Evolutionary conservation across 352 stramenopile genomes (phyloP), one percentile per base, ranked within the genome.

Genomic region (Plasmopara halstedii): DNA sequence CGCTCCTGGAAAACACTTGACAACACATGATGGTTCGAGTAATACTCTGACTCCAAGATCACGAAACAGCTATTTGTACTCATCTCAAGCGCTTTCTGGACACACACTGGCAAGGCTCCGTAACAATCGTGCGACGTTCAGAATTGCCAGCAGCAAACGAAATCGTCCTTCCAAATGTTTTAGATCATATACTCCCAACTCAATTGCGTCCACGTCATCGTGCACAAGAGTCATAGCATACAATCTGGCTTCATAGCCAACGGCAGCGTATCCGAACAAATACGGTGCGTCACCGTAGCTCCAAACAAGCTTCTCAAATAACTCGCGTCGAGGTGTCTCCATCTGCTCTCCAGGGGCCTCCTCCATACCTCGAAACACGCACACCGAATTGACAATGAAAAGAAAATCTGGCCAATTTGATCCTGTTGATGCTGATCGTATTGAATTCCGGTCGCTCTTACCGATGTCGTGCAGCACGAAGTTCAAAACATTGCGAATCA

Each of bases 211-310:
- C 44, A 32, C 11, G 15, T 20, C 23, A 43, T 22, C 33, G 20
- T 53, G 40, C 37, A 14, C 27, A 44, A 19, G 37, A 46, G 35
- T 48, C 27, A 48, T 49, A 35, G 42, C 50, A 38, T 58, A 58
- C 20, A 60, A 40, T 51, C 49, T 56, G 44, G 29, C 40, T 50
- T 60, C 20, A 53, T 67, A 63, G 21, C 53, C 49, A 56, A 69
- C 46, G 20, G 49, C 50, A 53, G 50, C 46, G 47, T 69, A 65
- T 64, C 49, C 53, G 49, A 68, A 61, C 53, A 64, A 58, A 55
- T 64, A 64, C 44, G 58, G 53, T 57, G 36, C 46, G 26, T 62
- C 46, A 61, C 46, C 59, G 23, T 64, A 64, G 49, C 25, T 64
- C 47, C 49, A 64, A 54, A 57, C 8, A 54, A 61, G 35, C 19